Percentiles rank a stretch among this genome's conserved stretches.
Conservation (phyloP, 2,329 filamentous ascomycete genomes). For the Fusarium bactridioides region DNA sequence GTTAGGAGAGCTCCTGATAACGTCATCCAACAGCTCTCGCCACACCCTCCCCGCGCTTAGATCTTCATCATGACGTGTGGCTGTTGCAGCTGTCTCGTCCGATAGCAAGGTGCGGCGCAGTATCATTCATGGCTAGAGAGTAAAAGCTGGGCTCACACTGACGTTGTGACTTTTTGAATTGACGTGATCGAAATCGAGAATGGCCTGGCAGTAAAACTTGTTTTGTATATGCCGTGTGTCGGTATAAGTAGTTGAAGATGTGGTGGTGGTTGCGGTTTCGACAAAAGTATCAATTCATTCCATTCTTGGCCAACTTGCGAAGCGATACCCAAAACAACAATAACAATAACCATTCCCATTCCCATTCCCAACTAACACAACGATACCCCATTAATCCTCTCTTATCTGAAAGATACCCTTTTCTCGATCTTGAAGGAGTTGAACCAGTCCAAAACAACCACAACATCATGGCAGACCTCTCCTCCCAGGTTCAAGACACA, state of each 20-base stretch:
- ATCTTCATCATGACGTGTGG: slow-evolving; percentile 42
- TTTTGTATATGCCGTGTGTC: slow-evolving; percentile 25
- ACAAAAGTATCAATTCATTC: slow-evolving; percentile 31
- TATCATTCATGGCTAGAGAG: slow-evolving; percentile 30
- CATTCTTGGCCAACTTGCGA: slow-evolving; percentile 26
- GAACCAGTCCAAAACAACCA: not conserved
- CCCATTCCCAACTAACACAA: slow-evolving; percentile 22
- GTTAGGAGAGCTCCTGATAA: slow-evolving; percentile 19
- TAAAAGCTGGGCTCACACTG: slow-evolving; percentile 29
- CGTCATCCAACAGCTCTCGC: slow-evolving; percentile 38
- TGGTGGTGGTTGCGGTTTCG: slow-evolving; percentile 30
- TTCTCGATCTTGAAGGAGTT: slow-evolving; percentile 24
- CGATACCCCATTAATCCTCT: slow-evolving; percentile 26
- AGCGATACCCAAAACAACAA: slow-evolving; percentile 18
- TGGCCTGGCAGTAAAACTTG: slow-evolving; percentile 36
- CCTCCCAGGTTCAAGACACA: slow-evolving; percentile 45
- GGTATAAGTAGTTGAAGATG: slow-evolving; percentile 32
- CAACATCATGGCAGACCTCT: slow-evolving; percentile 35
- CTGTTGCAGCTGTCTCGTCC: slow-evolving; percentile 28
- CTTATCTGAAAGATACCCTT: slow-evolving; percentile 24
- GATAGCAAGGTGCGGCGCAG: slow-evolving; percentile 30
- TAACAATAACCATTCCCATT: slow-evolving; percentile 11
- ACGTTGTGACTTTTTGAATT: slow-evolving; percentile 31
- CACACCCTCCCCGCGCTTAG: slow-evolving; percentile 30
- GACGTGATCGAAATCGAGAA: slow-evolving; percentile 28